Base-by-base conservation (phyloP, 306 rosid genomes). In the Leucaena leucocephala region DNA sequence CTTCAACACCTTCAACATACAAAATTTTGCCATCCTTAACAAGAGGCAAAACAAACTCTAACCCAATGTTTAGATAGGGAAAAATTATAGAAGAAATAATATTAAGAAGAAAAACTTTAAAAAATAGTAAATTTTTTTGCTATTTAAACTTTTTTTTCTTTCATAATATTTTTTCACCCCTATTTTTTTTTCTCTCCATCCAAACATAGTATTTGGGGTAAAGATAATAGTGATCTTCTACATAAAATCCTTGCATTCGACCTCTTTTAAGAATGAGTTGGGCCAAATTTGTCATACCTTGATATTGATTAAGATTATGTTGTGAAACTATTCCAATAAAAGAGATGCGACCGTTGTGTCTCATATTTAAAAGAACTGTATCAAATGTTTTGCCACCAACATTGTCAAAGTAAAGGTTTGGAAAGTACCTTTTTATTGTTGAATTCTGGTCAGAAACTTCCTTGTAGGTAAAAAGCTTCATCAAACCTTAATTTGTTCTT, bases 251-350 rank as follows among this genome's bases (percentile, higher is more conserved):
- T 66, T 81, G 50, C 71, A 84, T 34, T 1, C 4, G 36, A 84
- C 27, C 27, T 27, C 27, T 27, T 27, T 27, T 27, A 27, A 27
- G 27, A 27, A 27, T 27, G 27, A 27, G 3, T 49, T 43, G 38
- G 42, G 74, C n/a, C 78, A 84, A 84, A 72, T 58, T 84, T 36
- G 80, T 73, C 36, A 84, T 66, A 6, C 87, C 85, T 40, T 81
- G 81, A 12, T 15, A 75, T 63, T 73, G 78, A 21, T 40, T 22
- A 39, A 84, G 88, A 74, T 78, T 78, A n/a, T 81, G 74, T 75
- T 81, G 83, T 14, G 85, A 85, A 55, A 85, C 2, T 85, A 85
- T 85, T 74, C 88, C 88, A 44, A 83, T 78, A 0, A 68, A 49
- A 0, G 75, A 65, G 42, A 85, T 85, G 46, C 83, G 81, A 0